Base-by-base conservation (phyloP, 176 grass and related monocot genomes). In the Phoenix dactylifera region DNA sequence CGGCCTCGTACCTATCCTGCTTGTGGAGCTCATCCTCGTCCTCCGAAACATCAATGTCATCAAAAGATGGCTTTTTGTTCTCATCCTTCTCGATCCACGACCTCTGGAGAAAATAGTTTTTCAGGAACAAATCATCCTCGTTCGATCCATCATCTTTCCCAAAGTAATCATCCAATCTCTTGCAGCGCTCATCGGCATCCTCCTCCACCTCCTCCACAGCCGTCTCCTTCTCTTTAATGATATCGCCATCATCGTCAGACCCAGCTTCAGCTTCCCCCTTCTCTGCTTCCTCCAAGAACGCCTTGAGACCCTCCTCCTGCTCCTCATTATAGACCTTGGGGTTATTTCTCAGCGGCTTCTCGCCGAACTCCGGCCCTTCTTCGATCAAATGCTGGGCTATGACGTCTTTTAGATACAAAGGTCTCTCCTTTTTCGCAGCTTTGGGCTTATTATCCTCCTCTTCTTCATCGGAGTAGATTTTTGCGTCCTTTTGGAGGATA, bases 381-480 rank as follows among this genome's bases (percentile, higher is more conserved):
- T 88, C 87, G 26, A 98, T 60, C 18, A 98, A 79, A 75, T 88
- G 67, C 59, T 65, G 82, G 19, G 93, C 93, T 35, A 82, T 87
- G 1, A 92, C 76, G 18, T 98, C 93, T 70, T 98, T 98, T n/a
- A 98, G 79, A 65, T 96, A 96, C 55, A 88, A 15, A 7, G 84
- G 84, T 16, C 68, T 73, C 78, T 89, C 84, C 60, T 88, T 98
- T 78, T 83, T 92, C 18, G 51, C n/a, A 65, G 74, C 74, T 61
- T 76, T 72, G 4, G 50, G 73, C 55, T 77, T 63, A 10, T 26
- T 59, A 3, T 57, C 54, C 69, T 1, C 51, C 50, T 53, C 68
- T 18, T 56, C 74, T 3, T 18, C 72, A 51, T 82, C 81, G 24
- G 76, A 76, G 51, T 88, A 98, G 15, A 92, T 62, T 66, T 83